phyloP scores from a whole-genome alignment of 2,329 filamentous ascomycete species.

The Pseudonectria buxi region DNA sequence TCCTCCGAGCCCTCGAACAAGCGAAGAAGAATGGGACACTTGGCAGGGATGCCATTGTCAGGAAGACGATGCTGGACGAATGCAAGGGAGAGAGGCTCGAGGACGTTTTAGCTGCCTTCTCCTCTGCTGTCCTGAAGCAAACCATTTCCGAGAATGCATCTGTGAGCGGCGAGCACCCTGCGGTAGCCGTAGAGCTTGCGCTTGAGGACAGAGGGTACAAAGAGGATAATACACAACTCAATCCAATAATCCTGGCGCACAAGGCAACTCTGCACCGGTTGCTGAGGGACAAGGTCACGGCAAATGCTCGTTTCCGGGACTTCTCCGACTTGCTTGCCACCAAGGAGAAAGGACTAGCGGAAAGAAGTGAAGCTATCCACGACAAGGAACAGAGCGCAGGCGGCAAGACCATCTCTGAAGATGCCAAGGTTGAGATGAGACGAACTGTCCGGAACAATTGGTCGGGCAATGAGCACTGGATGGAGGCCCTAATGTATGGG shows the following conservation, averaged over 20 bases:
- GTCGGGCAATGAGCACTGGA: conserved; percentile 70
- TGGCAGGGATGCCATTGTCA: conserved; percentile 69
- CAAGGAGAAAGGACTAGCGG: conserved; percentile 54
- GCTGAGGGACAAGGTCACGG: conserved; percentile 53
- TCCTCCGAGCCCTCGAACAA: conserved; percentile 74
- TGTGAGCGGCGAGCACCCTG: conserved; percentile 33
- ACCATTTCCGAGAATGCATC: conserved; percentile 41
- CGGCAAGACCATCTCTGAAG: conserved; percentile 32
- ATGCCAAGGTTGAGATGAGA: conserved; percentile 45
- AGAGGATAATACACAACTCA: conserved; percentile 48
- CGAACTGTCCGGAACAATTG: conserved; percentile 64
- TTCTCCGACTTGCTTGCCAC: conserved; percentile 58
- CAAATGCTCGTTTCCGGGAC: conserved; percentile 51
- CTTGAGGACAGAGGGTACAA: conserved; percentile 53
- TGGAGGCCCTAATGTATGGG: conserved; percentile 63
- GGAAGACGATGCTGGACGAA: conserved; percentile 95
- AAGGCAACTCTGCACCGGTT: conserved; percentile 56
- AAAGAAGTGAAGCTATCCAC: conserved; percentile 43
- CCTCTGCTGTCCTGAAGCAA: conserved; percentile 73
- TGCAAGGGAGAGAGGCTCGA: conserved; percentile 88
- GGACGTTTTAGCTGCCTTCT: conserved; percentile 79
- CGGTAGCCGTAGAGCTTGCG: conserved; percentile 48
- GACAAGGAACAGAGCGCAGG: conserved; percentile 20
- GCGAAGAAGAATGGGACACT: conserved; percentile 82
- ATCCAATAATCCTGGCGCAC: conserved; percentile 67